Evolutionary conservation across 1,284 basidiomycete genomes (phyloP).

Genomic region (Phlebopus sp.): DNA sequence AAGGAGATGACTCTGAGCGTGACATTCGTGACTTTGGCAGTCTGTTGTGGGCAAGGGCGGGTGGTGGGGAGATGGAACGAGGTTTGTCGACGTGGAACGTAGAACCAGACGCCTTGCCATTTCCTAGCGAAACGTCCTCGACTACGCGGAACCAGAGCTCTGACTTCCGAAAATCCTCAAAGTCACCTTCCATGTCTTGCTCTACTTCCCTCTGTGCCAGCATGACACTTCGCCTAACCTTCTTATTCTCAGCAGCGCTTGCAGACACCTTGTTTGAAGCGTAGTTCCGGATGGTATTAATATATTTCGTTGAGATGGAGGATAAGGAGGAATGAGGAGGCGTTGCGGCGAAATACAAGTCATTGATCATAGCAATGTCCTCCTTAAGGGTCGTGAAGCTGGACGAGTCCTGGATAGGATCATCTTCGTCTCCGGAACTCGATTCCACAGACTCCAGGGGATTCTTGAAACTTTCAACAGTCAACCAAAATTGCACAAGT

Average conservation of each 20-base stretch:
- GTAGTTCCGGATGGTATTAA: constrained; percentile 70
- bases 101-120: constrained; percentile 18
- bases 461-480: constrained; percentile 96
- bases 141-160: constrained; percentile 90
- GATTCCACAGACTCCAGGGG: constrained; percentile 85
- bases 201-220: constrained; percentile 84
- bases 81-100: constrained; percentile 29
- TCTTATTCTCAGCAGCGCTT: constrained; percentile 50
- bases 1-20: constrained; percentile 42
- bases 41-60: constrained; percentile 11
- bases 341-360: constrained; percentile 76
- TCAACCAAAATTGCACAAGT: constrained; percentile 95
- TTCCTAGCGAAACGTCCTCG: constrained; percentile 60
- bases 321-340: constrained; percentile 58
- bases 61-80: constrained; percentile 19
- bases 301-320: constrained; percentile 66
- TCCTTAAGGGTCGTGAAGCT: constrained; percentile 68
- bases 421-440: constrained; percentile 63
- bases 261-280: constrained; percentile 47
- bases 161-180: constrained; percentile 81
- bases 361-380: constrained; percentile 84
- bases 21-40: constrained; percentile 24
- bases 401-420: constrained; percentile 57
- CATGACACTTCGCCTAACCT: constrained; percentile 75
- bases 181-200: constrained; percentile 88